phyloP scores from a whole-genome alignment of 176 grass and related monocot genomes.

The Musa schizocarpa region DNA sequence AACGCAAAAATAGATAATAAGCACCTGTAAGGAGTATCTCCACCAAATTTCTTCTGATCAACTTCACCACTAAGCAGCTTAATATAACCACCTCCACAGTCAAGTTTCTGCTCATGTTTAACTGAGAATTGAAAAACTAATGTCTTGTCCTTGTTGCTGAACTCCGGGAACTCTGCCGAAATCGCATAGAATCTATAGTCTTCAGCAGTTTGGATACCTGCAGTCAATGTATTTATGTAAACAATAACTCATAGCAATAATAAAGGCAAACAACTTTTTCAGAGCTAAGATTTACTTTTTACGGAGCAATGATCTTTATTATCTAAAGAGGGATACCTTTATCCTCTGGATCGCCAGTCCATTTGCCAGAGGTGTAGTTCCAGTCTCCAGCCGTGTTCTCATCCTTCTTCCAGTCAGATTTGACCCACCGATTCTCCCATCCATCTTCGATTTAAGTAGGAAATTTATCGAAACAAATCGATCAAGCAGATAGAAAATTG shows the following conservation, averaged over 20 bases:
- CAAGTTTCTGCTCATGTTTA: constrained; percentile 96
- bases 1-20: neutral
- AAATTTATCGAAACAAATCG: neutral
- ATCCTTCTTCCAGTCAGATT: constrained; percentile 85
- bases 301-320: too few relatives aligned
- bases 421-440: constrained; percentile 67
- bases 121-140: constrained; percentile 87
- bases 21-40: constrained; percentile 84
- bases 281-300: neutral
- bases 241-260: neutral
- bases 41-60: constrained; percentile 96
- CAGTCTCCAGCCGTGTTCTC: constrained; percentile 64
- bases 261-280: neutral
- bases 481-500: neutral
- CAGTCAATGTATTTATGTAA: neutral
- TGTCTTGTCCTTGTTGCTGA: constrained; percentile 85
- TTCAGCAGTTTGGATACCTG: constrained; percentile 91
- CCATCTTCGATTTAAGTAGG: constrained; percentile 28
- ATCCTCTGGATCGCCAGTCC: constrained; percentile 62
- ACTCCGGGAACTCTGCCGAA: constrained; percentile 58
- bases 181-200: constrained; percentile 97
- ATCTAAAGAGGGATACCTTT: constrained; percentile 36
- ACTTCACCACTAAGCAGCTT: constrained; percentile 77
- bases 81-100: constrained; percentile 86
- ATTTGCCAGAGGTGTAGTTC: constrained; percentile 74